Percentiles rank a stretch among this genome's conserved stretches.
Evolutionary conservation across 164 flowering plant species (phyloP).

Genomic region (Umbellularia californica): DNA sequence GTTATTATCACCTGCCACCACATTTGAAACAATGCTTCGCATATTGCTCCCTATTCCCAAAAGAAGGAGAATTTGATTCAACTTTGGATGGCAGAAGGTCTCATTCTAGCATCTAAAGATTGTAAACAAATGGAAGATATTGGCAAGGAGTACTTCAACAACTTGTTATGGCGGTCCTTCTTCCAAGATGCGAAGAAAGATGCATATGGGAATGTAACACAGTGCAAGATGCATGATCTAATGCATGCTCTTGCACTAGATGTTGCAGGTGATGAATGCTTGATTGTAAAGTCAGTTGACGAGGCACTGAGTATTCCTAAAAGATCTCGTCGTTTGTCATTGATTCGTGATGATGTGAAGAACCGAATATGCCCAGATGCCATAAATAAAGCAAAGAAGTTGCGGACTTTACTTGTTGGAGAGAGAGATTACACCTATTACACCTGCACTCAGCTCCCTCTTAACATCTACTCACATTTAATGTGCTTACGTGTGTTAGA

Average conservation of each 20-base stretch:
- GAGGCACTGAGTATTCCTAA: not conserved
- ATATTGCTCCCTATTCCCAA: constrained; percentile 20
- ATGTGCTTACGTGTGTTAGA: not conserved
- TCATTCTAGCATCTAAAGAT: constrained; percentile 6
- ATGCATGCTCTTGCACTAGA: constrained; percentile 10
- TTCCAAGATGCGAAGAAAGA: constrained; percentile 3
- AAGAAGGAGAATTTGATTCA: constrained; percentile 12
- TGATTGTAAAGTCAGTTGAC: not conserved
- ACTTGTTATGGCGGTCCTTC: constrained; percentile 10
- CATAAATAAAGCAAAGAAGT: not conserved
- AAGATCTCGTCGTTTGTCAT: constrained; percentile 1
- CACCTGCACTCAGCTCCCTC: not conserved
- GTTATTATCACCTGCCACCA: constrained; percentile 17
- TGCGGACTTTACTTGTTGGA: not conserved
- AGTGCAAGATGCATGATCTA: constrained; percentile 12
- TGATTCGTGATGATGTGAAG: not conserved
- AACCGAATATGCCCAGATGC: too few species aligned
- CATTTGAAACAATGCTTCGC: constrained; percentile 19
- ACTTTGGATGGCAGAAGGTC: constrained; percentile 20
- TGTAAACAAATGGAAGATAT: constrained; percentile 9
- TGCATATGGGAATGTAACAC: constrained; percentile 2
- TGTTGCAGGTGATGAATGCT: constrained; percentile 6
- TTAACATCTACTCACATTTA: not conserved
- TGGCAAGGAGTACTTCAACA: constrained; percentile 1
- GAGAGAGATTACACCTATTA: too few species aligned